Base-by-base conservation (phyloP, 2,329 filamentous ascomycete species). In the Fusarium goolgardi region DNA sequence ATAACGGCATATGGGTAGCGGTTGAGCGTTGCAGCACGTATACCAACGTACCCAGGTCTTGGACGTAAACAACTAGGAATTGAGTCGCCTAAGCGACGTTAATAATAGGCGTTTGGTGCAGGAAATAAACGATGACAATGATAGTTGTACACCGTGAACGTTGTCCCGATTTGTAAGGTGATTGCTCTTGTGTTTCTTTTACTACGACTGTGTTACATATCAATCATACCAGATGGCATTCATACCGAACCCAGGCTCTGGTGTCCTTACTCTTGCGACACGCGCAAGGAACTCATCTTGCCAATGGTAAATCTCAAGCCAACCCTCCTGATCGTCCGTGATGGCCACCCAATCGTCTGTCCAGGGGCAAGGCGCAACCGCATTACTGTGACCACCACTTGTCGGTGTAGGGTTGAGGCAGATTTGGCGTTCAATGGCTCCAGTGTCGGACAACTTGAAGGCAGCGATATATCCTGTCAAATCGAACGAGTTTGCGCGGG, bases 191-290 rank as follows among this genome's bases (percentile, higher is more conserved):
- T 11, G 20, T 25, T 37, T 37, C 21, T 16, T n/a, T 46, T 53
- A 15, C 39, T 63, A 9, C 21, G 16, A 29, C 15, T 21, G 20
- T 32, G 27, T 20, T 34, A 8, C 13, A 15, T 21, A 27, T 63
- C 49, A 81, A 59, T 96, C 91, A 78, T 96, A 96, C 93, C 93
- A 97, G 67, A 96, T 94, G n/a, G 93, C 93, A 80, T 97, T 97
- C 93, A 97, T 97, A 3, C 93, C 93, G 77, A 97, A 97, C 2
- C 93, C 93, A n/a, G 91, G 92, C 81, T 96, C 93, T 8, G 89
- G 88, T 37, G 96, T 89, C 71, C 92, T 88, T 66, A 92, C 83
- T 65, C 91, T 85, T 18, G 93, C 93, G 10, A 96, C 93, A 5
- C 93, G 83, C 3, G 88, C 90, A 54, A 97, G 80, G 71, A 90